Percentiles rank a stretch among this genome's conserved stretches.
Evolutionary conservation across 2,329 filamentous ascomycete genomes (phyloP).

Genomic region (Myriangium duriaei): DNA sequence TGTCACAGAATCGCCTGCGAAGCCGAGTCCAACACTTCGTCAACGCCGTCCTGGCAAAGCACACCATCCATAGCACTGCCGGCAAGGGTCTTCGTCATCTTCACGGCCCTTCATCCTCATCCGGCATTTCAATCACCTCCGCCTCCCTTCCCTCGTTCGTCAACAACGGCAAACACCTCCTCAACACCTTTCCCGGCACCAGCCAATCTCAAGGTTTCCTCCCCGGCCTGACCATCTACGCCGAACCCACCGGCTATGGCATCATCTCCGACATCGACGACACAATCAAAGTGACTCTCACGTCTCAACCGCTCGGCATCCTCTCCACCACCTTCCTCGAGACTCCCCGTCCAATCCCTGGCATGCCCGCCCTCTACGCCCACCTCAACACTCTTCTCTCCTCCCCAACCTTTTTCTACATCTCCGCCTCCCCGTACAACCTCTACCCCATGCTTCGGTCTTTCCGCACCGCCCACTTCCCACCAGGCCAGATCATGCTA

Average conservation of each 20-base stretch:
- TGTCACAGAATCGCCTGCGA: slow-evolving; percentile 39
- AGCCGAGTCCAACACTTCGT: slow-evolving; percentile 64
- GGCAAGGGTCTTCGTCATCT: slow-evolving; percentile 25
- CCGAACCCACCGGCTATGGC: slow-evolving; percentile 67
- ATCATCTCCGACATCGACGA: slow-evolving; percentile 88
- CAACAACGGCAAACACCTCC: slow-evolving; percentile 26
- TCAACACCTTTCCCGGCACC: slow-evolving; percentile 16
- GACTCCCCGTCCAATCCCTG: slow-evolving; percentile 53
- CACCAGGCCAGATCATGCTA: slow-evolving; percentile 67
- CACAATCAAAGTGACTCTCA: slow-evolving; percentile 85
- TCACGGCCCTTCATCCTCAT: slow-evolving; percentile 22
- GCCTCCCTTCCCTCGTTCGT: slow-evolving; percentile 19
- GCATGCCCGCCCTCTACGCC: slow-evolving; percentile 76
- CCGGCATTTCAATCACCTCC: slow-evolving; percentile 21
- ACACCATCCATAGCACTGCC: slow-evolving; percentile 55
- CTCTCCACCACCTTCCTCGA: slow-evolving; percentile 74
- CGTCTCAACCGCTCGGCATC: slow-evolving; percentile 67
- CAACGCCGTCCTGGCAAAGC: slow-evolving; percentile 59
- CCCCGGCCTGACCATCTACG: slow-evolving; percentile 48
- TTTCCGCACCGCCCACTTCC: slow-evolving; percentile 62
- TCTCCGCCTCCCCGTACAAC: slow-evolving; percentile 89
- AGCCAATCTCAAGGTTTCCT: slow-evolving; percentile 3
- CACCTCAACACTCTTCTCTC: slow-evolving; percentile 45
- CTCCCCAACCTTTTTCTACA: slow-evolving; percentile 74
- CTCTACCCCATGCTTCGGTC: slow-evolving; percentile 73